These are phyloP conservation scores for Lipomyces chichibuensis DNA, from an alignment of 805 yeast species.

Conservation along the genomic window DNA sequence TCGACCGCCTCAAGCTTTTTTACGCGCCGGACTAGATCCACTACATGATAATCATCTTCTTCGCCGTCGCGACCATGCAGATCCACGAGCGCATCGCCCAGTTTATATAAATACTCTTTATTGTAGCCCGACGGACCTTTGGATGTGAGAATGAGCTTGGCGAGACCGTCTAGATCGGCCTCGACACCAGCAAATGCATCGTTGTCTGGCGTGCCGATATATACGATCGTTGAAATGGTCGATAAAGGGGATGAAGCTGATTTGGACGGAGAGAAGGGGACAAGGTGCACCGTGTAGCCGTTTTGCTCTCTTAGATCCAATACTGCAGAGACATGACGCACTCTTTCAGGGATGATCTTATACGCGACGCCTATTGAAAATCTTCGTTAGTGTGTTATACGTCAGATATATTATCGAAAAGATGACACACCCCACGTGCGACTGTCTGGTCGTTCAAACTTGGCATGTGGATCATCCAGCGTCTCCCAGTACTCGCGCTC, in stretches of 20 bases:
- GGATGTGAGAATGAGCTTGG: slow-evolving; percentile 57
- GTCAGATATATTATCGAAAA: background rate
- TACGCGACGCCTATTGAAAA: slow-evolving; percentile 73
- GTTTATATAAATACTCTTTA: slow-evolving; percentile 63
- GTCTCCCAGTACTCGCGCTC: slow-evolving; percentile 59
- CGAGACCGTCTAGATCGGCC: slow-evolving; percentile 55
- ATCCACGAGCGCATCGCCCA: slow-evolving; percentile 55
- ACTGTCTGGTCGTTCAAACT: slow-evolving; percentile 42
- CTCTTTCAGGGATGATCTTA: slow-evolving; percentile 68
- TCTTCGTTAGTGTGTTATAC: slow-evolving; percentile 39
- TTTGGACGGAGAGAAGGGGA: slow-evolving; percentile 58
- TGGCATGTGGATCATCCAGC: slow-evolving; percentile 46
- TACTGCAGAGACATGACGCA: slow-evolving; percentile 63
- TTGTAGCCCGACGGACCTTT: slow-evolving; percentile 85
- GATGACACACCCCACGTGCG: slow-evolving; percentile 18
- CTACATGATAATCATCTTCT: slow-evolving; percentile 22
- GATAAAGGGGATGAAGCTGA: slow-evolving; percentile 12
- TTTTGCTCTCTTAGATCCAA: slow-evolving; percentile 85
- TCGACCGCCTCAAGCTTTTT: slow-evolving; percentile 11
- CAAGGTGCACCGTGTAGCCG: slow-evolving; percentile 74
- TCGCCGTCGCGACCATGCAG: slow-evolving; percentile 36
- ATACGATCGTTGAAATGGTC: slow-evolving; percentile 60
- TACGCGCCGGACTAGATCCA: slow-evolving; percentile 22
- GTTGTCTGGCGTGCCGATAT: slow-evolving; percentile 81
- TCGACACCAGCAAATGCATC: slow-evolving; percentile 88